Conservation (phyloP, 1,284 basidiomycete genomes). For the Austroboletus rostrupii region DNA sequence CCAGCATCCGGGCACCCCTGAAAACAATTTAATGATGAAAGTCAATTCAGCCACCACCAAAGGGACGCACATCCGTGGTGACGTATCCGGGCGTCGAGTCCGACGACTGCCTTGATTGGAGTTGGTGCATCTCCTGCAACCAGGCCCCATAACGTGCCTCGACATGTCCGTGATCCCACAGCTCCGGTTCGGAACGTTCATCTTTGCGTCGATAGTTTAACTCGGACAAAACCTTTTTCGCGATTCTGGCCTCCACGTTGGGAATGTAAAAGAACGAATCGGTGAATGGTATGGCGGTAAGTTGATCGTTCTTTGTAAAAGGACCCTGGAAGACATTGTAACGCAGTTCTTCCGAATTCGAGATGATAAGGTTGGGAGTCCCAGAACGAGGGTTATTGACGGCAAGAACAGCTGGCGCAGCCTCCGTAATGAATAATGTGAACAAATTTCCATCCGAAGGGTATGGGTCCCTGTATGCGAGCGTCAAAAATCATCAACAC, state of each 20-base stretch:
- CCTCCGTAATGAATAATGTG: conserved; percentile 58
- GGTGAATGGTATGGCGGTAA: conserved; percentile 64
- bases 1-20: conserved; percentile 69
- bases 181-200: conserved; percentile 34
- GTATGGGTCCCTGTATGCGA: conserved; percentile 46
- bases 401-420: conserved; percentile 52
- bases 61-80: conserved; percentile 56
- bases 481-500: neutral
- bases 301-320: conserved; percentile 78
- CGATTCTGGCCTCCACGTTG: conserved; percentile 45
- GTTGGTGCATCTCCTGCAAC: conserved; percentile 52
- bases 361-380: conserved; percentile 66
- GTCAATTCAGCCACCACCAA: no score
- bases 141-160: conserved; percentile 51
- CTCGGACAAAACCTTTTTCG: conserved; percentile 48
- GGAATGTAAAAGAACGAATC: conserved; percentile 61
- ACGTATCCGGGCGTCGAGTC: conserved; percentile 66
- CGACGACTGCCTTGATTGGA: conserved; percentile 19
- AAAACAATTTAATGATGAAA: neutral
- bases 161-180: conserved; percentile 51
- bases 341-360: conserved; percentile 72
- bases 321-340: conserved; percentile 68
- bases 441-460: conserved; percentile 64
- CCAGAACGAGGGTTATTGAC: conserved; percentile 57
- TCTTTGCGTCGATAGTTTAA: conserved; percentile 47